Evolutionary conservation across 1,284 basidiomycete genomes (phyloP), one percentile per base, ranked within the genome.

Genomic region (Heterobasidion occidentale): DNA sequence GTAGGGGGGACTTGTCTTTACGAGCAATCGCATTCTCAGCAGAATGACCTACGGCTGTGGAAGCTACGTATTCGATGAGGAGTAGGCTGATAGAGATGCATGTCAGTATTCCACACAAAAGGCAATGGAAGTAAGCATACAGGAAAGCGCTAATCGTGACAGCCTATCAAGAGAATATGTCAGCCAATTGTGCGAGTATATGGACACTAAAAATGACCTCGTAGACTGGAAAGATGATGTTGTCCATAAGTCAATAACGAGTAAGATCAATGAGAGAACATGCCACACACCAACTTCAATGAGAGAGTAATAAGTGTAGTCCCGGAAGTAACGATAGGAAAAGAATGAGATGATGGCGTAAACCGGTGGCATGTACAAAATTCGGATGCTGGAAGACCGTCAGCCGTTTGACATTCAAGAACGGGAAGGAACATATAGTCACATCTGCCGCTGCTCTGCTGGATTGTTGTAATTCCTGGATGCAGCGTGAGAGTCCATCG

Each of bases 331-430:
- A 5, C 92, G 81, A 65, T 92, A 95, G 20, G 90, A 91, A 65
- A 92, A 83, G 77, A 94, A 94, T 1, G 90, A 92, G 57, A 94
- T 83, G 65, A 94, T 73, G n/a, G 87, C 86, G 69, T 90, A 93
- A 51, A 91, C 76, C 2, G 83, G 79, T 3, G 88, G 88, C 88
- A 91, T 88, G 64, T 90, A 91, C 61, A 91, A 67, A 56, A 91
- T 82, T 58, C 89, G 82, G 36, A 90, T 70, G 57, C 85, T 88
- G 65, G 63, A 53, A 42, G 52, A 49, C 1, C 38, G 20, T n/a
- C 47, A 47, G 14, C 14, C 47, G 48, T 19, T 11, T 47, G 52
- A 17, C 36, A 35, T 42, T 11, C 19, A 36, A 3, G 4, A 11
- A 33, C 33, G 36, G 47, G 45, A 35, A 35, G 5, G 8, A 44